Base-by-base conservation (phyloP, 2,329 filamentous ascomycete species). In the Cadophora gregata region DNA sequence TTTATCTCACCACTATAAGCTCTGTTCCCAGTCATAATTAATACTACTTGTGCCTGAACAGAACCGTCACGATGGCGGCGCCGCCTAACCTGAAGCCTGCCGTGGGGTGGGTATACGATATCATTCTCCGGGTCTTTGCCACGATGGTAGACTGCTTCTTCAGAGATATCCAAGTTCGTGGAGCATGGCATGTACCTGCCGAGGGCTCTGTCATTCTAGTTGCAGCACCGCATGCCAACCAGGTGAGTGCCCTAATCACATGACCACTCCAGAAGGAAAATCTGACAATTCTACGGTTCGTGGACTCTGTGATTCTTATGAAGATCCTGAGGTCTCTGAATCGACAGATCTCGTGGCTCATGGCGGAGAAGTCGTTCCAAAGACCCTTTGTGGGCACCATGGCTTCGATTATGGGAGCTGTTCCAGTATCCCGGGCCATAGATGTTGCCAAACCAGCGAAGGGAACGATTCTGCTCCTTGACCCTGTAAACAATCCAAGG, bases 111-210 rank as follows among this genome's bases (percentile, higher is more conserved):
- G 88, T 89, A 72, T 93, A 93, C 78, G 90, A 93, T 78, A 82
- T 87, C 68, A 90, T 93, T 75, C 83, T 93, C 47, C 91, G 90
- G 83, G 83, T 84, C 64, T 89, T 93, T 77, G 90, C 89, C 36
- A 85, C 97, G 68, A 84, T 97, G 62, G 89, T 96, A 72, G 93
- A 97, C 79, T 88, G 97, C 73, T 98, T 97, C 86, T 97, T 98
- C 84, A 90, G 95, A 71, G 94, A 97, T 80, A 93, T 97, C n/a
- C 93, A 97, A 77, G 94, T 94, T 12, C 87, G 95, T 69, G 93
- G 93, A 72, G 92, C 93, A 69, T 97, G 94, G 93, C 93, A 93
- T 79, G 90, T 97, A 60, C 95, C 94, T 42, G 88, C 90, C 74
- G 86, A 88, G 68, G 94, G 93, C 0, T 93, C 94, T 0, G 88